These are phyloP conservation scores for Posidonia australis DNA, from an alignment of 106 monocot genomes.

Conservation along the genomic window DNA sequence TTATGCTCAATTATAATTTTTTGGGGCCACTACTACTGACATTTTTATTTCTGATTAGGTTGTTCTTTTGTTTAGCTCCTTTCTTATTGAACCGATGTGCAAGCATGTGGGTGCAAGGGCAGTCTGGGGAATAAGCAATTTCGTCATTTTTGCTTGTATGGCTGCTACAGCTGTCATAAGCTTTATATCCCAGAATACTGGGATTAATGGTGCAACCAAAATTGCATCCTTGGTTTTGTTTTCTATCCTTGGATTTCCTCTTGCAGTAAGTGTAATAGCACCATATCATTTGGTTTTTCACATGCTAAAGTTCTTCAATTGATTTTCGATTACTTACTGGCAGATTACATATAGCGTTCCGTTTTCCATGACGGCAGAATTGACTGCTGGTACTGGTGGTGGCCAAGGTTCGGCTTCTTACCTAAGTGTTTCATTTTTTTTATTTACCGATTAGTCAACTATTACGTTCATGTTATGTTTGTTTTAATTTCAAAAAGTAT, in stretches of 20 bases:
- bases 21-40: not conserved
- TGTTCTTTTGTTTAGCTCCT: constrained; percentile 82
- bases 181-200: constrained; percentile 45
- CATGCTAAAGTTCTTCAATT: not conserved
- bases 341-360: constrained; percentile 99
- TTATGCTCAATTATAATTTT: too few species aligned
- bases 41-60: constrained; percentile 35
- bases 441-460: not conserved
- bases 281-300: not conserved
- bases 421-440: not conserved
- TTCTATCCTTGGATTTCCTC: constrained; percentile 91
- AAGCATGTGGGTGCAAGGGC: constrained; percentile 56
- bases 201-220: constrained; percentile 39
- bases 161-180: constrained; percentile 66
- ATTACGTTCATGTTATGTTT: not conserved
- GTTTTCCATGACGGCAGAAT: constrained; percentile 92
- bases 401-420: constrained; percentile 68
- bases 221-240: constrained; percentile 63
- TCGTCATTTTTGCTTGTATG: constrained; percentile 86
- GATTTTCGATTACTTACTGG: not conserved
- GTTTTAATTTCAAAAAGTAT: not conserved
- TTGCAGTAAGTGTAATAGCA: constrained; percentile 50
- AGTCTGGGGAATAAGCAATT: constrained; percentile 95
- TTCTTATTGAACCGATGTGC: constrained; percentile 86
- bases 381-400: constrained; percentile 88